Evolutionary conservation across 2,329 filamentous ascomycete species (phyloP).

Genomic region (Epichloe sibirici): DNA sequence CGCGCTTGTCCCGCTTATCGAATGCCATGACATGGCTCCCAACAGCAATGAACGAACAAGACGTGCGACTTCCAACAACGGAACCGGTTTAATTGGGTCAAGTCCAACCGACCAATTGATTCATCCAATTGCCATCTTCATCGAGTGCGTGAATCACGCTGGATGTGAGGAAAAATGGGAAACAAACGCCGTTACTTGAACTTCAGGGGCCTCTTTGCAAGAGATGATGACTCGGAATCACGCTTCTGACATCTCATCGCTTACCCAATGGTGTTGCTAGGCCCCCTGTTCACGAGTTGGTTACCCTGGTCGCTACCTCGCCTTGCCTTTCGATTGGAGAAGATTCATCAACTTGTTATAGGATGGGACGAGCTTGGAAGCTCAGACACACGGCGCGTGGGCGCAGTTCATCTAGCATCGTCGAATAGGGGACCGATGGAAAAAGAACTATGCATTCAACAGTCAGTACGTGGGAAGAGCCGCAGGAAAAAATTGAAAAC

Average conservation of each 20-base stretch:
- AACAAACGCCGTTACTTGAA: neutral
- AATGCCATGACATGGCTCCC: neutral
- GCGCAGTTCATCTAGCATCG: neutral
- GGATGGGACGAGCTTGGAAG: neutral
- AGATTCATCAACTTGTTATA: neutral
- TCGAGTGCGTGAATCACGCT: neutral
- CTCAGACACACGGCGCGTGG: neutral
- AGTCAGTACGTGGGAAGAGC: neutral
- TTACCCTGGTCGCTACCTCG: neutral
- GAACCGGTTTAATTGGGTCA: neutral
- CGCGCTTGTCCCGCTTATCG: neutral
- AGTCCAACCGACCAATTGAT: neutral
- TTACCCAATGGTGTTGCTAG: neutral
- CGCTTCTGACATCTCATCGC: neutral
- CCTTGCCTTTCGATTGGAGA: neutral
- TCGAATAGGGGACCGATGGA: neutral
- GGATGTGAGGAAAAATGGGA: neutral
- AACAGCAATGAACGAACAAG: neutral
- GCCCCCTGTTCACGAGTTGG: neutral
- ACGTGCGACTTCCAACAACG: neutral
- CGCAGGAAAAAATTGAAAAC: neutral
- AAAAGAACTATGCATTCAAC: neutral
- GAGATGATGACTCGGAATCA: neutral
- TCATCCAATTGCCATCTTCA: neutral
- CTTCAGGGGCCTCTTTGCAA: neutral